These are phyloP conservation scores for Suhomyces bokatorum DNA, from an alignment of 1,139 yeast species.

Conservation along the genomic window DNA sequence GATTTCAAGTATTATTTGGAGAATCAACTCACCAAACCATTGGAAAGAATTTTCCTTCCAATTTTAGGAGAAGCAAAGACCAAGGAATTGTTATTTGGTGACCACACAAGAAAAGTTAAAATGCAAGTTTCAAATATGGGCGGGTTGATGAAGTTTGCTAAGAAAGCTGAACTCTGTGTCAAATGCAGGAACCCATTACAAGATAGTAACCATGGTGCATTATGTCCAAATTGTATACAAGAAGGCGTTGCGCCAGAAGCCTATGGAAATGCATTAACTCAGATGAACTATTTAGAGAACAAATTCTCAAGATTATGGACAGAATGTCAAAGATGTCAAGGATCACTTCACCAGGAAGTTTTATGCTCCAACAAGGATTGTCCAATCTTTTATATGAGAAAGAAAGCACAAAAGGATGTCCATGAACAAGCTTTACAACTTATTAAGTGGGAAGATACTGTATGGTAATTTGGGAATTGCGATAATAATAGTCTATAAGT, in stretches of 20 bases:
- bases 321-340: slow-evolving; percentile 97
- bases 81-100: slow-evolving; percentile 72
- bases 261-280: slow-evolving; percentile 76
- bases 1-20: slow-evolving; percentile 94
- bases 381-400: slow-evolving; percentile 96
- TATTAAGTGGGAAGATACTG: slow-evolving; percentile 66
- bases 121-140: slow-evolving; percentile 68
- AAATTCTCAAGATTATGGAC: slow-evolving; percentile 94
- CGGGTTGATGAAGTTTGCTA: slow-evolving; percentile 89
- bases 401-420: slow-evolving; percentile 88
- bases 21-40: slow-evolving; percentile 89
- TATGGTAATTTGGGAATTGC: slow-evolving; percentile 41
- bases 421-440: slow-evolving; percentile 67
- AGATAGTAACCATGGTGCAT: slow-evolving; percentile 65
- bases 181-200: slow-evolving; percentile 82
- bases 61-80: slow-evolving; percentile 87
- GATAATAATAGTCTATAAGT: not conserved
- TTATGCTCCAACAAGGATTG: slow-evolving; percentile 94
- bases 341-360: slow-evolving; percentile 93
- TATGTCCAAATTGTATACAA: slow-evolving; percentile 77
- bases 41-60: slow-evolving; percentile 92
- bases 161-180: slow-evolving; percentile 83
- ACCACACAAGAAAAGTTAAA: slow-evolving; percentile 78
- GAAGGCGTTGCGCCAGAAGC: slow-evolving; percentile 64
- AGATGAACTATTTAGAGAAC: slow-evolving; percentile 76